Percentiles rank a stretch among this genome's conserved stretches.
phyloP scores from a whole-genome alignment of 1,284 basidiomycete species.

The Exobasidium rhododendri region DNA sequence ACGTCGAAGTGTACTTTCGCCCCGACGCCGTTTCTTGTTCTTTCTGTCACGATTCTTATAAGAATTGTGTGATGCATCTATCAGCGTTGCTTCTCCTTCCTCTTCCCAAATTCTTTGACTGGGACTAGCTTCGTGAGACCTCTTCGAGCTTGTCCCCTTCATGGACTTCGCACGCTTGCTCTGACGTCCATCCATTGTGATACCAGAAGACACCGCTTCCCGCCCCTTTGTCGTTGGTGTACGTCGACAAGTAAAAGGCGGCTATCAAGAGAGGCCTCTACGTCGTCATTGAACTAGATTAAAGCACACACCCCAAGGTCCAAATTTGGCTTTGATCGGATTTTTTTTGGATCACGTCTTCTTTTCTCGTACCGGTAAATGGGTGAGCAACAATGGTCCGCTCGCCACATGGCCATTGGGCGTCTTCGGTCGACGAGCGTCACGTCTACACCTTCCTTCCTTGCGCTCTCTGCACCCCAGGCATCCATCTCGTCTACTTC shows the following conservation, averaged over 20 bases:
- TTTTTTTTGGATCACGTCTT: not conserved
- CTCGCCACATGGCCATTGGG: too few relatives aligned
- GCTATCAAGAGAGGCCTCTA: too few relatives aligned
- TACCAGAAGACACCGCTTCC: too few relatives aligned
- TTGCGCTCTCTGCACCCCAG: not conserved
- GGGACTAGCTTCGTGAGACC: not conserved
- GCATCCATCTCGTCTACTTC: constrained; percentile 1
- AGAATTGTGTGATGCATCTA: not conserved
- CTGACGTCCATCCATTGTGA: not conserved
- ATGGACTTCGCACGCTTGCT: not conserved
- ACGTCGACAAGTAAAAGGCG: too few relatives aligned
- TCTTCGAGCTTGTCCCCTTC: not conserved
- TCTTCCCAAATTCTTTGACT: not conserved
- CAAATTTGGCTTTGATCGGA: too few relatives aligned
- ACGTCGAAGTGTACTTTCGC: not conserved
- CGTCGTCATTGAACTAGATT: too few relatives aligned
- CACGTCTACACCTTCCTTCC: not conserved
- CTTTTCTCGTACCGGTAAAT: too few relatives aligned
- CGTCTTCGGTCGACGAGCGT: too few relatives aligned
- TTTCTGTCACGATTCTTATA: not conserved
- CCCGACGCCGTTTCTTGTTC: not conserved
- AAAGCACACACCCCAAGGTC: too few relatives aligned
- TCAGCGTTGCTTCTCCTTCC: not conserved
- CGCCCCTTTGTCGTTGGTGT: too few relatives aligned
- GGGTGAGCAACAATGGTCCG: too few relatives aligned